Evolutionary conservation across 805 yeast species (phyloP).

Genomic region (Suhomyces emberorum): DNA sequence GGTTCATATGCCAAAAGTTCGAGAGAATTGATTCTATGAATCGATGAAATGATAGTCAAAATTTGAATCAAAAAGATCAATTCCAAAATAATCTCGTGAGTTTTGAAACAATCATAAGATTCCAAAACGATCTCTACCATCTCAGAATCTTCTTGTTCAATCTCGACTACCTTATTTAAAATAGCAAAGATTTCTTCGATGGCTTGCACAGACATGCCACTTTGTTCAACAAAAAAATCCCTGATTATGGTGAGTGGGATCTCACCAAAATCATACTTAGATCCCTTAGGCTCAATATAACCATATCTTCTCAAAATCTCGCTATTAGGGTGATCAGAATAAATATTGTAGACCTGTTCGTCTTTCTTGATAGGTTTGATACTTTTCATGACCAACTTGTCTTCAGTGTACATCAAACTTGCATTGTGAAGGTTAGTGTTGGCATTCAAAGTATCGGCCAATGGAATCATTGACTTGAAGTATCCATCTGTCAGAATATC

Average conservation of each 20-base stretch:
- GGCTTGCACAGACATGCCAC: slow-evolving; percentile 19
- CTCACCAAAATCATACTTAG: slow-evolving; percentile 80
- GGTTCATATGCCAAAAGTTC: slow-evolving; percentile 15
- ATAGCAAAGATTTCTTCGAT: slow-evolving; percentile 36
- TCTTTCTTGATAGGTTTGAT: slow-evolving; percentile 56
- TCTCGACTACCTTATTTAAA: slow-evolving; percentile 22
- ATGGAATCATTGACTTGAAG: slow-evolving; percentile 84
- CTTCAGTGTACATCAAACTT: slow-evolving; percentile 50
- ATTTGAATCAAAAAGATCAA: slow-evolving; percentile 51
- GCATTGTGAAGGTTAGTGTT: slow-evolving; percentile 80
- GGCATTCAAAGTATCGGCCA: slow-evolving; percentile 89
- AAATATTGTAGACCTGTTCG: slow-evolving; percentile 81
- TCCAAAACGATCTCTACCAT: slow-evolving; percentile 45
- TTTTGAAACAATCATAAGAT: slow-evolving; percentile 58
- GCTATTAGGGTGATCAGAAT: slow-evolving; percentile 89
- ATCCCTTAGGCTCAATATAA: slow-evolving; percentile 72
- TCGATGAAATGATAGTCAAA: slow-evolving; percentile 33
- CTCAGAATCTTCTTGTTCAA: slow-evolving; percentile 35
- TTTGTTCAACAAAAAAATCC: slow-evolving; percentile 26
- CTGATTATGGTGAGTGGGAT: slow-evolving; percentile 46
- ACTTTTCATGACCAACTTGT: slow-evolving; percentile 66
- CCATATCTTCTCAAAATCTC: slow-evolving; percentile 90
- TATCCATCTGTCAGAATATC: slow-evolving; percentile 28
- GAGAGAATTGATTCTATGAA: slow-evolving; percentile 23
- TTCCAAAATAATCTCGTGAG: slow-evolving; percentile 62